Evolutionary conservation across 192 early-diverging fungal genomes (phyloP), one percentile per base, ranked within the genome.

Genomic region (Podila minutissima): DNA sequence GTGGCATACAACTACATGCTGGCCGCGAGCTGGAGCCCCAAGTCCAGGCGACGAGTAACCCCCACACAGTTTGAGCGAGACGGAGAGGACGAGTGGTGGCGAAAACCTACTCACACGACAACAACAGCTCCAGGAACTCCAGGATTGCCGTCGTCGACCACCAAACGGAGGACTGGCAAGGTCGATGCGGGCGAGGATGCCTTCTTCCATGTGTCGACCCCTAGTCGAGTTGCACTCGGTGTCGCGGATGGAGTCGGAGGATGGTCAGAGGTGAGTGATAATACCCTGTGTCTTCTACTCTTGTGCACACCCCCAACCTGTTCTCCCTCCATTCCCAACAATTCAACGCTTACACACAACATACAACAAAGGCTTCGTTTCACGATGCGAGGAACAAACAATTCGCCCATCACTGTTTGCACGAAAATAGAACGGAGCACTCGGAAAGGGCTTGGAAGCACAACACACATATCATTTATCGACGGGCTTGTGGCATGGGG

Each of bases 231-330:
- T 5, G 87, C 87, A 7, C 60, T 89, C 19, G 88, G 88, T 49
- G 88, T 89, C 3, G 88, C 88, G 1, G 88, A 89, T 59, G 88
- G 88, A n/a, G 88, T 89, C 33, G 88, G 88, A 31, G 88, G 88
- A 24, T 89, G 88, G 88, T 66, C 86, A 59, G 82, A 87, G 69
- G 87, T 88, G 24, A 79, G 74, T 41, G 59, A 67, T 5, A 22
- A 31, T 12, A 17, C 22, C 19, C 17, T 28, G 20, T 48, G 46
- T 37, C 37, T 67, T 9, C 11, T 37, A 33, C 10, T 59, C 26
- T 55, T 53, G 50, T 17, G 20, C 24, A 2, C 53, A 53, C n/a
- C 8, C 51, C 20, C 12, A 24, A 24, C 13, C 2, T 10, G 22
- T 55, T 17, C 41, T 46, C 35, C 35, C 35, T 37, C 35, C 15